Base-by-base conservation (phyloP, 2,329 filamentous ascomycete genomes). In the Talaromyces sp. region DNA sequence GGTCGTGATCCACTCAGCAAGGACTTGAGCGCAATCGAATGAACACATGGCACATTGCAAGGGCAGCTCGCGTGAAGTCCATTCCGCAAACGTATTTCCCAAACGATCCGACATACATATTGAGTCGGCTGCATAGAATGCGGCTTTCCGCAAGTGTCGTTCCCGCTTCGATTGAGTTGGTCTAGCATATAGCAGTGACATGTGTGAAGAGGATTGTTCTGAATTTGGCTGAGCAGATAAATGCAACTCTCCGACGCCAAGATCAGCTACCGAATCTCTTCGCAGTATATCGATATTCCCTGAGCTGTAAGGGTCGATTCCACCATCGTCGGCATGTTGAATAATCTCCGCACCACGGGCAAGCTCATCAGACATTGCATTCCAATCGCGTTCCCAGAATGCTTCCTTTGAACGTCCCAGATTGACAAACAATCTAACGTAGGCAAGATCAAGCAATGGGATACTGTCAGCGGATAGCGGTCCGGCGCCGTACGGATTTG, bases 371-470 rank as follows among this genome's bases (percentile, higher is more conserved):
- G 92, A 90, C 87, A 98, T 92, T 4, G 89, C 90, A 68, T 96
- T 92, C 84, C 92, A 98, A 74, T 99, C 93, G 11, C 93, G 87
- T 72, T 94, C 89, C 92, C 93, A 97, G 72, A 97, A 93, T 67
- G 90, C 91, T 75, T 97, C 93, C 75, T 97, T 97, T 8, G 92
- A 92, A 35, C 91, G 86, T 1, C 91, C 91, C n/a, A 98, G 85
- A 71, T 97, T 96, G 47, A 98, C 92, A 77, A 95, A 97, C 0
- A 99, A 82, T 56, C 93, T 87, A 11, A 98, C 90, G 72, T 97
- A 97, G 0, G 95, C 94, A 47, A 98, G 83, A 72, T 98, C 94
- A 52, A 98, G 82, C 3, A 98, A 82, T 1, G 94, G 94, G 68
- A 98, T 94, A 65, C 93, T 91, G 75, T 97, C 93, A 9, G 93